These are phyloP conservation scores for Alternaria novae-zelandiae DNA, from an alignment of 2,329 filamentous ascomycete species.

Conservation along the genomic window DNA sequence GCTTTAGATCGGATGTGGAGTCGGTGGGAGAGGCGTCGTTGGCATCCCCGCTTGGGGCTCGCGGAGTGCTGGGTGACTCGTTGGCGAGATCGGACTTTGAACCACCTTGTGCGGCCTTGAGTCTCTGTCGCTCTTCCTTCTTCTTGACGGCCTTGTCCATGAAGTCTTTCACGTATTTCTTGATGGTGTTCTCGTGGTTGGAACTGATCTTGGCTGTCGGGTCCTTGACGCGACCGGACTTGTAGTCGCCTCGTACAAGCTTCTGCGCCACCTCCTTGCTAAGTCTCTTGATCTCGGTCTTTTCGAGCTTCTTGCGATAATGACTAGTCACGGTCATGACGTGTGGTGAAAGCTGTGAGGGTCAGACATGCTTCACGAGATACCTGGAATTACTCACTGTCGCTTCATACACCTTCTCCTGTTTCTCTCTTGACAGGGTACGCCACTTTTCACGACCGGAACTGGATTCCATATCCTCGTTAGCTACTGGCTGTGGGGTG, in stretches of 20 bases:
- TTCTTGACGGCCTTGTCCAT: slow-evolving; percentile 84
- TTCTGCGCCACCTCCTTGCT: slow-evolving; percentile 81
- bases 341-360: slow-evolving; percentile 74
- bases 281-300: slow-evolving; percentile 72
- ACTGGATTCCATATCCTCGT: slow-evolving; percentile 62
- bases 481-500: slow-evolving; percentile 68
- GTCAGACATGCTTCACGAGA: slow-evolving; percentile 10
- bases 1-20: slow-evolving; percentile 43
- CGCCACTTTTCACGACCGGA: slow-evolving; percentile 70
- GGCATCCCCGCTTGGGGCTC: slow-evolving; percentile 5
- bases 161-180: slow-evolving; percentile 81
- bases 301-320: slow-evolving; percentile 84
- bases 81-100: slow-evolving; percentile 20
- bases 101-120: slow-evolving; percentile 55
- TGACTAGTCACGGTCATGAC: slow-evolving; percentile 87
- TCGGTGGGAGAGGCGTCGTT: slow-evolving; percentile 31
- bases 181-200: slow-evolving; percentile 82
- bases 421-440: slow-evolving; percentile 76
- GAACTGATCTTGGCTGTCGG: slow-evolving; percentile 74
- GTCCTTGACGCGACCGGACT: slow-evolving; percentile 83
- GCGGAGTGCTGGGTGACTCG: slow-evolving; percentile 29
- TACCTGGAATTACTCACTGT: slow-evolving; percentile 66
- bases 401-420: slow-evolving; percentile 94
- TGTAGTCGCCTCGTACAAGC: slow-evolving; percentile 89
- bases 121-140: slow-evolving; percentile 67